A percentile compares a stretch with the other conserved stretches of the same genome.
phyloP scores from a whole-genome alignment of 257 asterid genomes.

The Capsicum pubescens region DNA sequence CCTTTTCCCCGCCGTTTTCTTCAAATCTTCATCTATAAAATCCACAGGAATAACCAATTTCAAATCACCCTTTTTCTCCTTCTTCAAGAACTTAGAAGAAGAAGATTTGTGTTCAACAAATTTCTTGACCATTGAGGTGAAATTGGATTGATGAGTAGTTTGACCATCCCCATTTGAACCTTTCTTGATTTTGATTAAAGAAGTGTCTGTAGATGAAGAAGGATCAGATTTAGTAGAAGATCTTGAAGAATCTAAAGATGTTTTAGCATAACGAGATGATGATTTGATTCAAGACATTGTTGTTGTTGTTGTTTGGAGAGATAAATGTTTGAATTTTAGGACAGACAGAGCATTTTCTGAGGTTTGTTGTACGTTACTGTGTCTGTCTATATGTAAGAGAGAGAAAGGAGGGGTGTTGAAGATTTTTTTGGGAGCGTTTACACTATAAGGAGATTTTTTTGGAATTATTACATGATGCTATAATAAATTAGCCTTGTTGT shows the following conservation, averaged over 20 bases:
- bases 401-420: not conserved
- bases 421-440: slow-evolving; percentile 26
- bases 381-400: not conserved
- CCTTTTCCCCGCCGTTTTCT: slow-evolving; percentile 60
- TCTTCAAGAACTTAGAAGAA: not conserved
- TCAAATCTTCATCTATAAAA: slow-evolving; percentile 75
- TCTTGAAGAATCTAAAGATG: slow-evolving; percentile 45
- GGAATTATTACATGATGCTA: not conserved
- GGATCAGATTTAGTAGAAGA: slow-evolving; percentile 78
- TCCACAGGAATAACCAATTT: slow-evolving; percentile 61
- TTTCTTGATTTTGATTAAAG: slow-evolving; percentile 22
- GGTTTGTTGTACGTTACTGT: too few relatives aligned
- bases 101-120: slow-evolving; percentile 63
- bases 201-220: slow-evolving; percentile 67
- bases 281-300: slow-evolving; percentile 74
- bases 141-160: slow-evolving; percentile 37
- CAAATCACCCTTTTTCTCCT: slow-evolving; percentile 44
- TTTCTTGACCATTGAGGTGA: slow-evolving; percentile 76
- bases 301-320: not conserved
- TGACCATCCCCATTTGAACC: slow-evolving; percentile 20
- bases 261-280: slow-evolving; percentile 68
- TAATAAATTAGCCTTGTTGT: not conserved
- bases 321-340: not conserved
- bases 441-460: not conserved
- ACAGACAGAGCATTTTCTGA: not conserved